Base-by-base conservation (phyloP, 345 rosid species). In the Pistacia vera region DNA sequence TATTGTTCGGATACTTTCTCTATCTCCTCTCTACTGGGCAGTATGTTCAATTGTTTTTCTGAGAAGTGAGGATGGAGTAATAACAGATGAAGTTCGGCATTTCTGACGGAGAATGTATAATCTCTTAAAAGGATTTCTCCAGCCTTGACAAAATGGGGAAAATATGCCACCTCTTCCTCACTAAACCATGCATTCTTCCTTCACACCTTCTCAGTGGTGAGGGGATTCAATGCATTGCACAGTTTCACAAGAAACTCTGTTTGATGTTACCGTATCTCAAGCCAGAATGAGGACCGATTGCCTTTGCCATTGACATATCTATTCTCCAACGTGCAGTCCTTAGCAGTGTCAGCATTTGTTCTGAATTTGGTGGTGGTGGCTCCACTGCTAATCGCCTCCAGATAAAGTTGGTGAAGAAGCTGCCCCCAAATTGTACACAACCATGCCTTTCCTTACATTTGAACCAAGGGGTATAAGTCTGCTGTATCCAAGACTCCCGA, bases 271-370 rank as follows among this genome's bases (percentile, higher is more conserved):
- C 90, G 93, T 63, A 84, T 93, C 60, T 93, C 99, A 11, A 96
- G 99, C 82, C 99, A 96, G 85, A 93, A 92, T 64, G 95, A 91
- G 38, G 97, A 96, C 63, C 89, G 92, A 96, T 96, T 73, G 97
- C 97, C 49, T 92, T 96, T 49, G 76, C 97, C 49, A 48, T 91
- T 16, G 98, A 96, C 61, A 68, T 92, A 57, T 89, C 99, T 18
- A 97, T 96, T 81, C 89, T 96, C 69, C 91, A 81, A 55, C 90
- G 99, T 22, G 98, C 99, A 3, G 89, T 93, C 46, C 92, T 90
- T 36, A 96, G 97, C 79, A 87, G 96, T 82, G 95, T 93, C 63
- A 87, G 94, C 79, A 90, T 95, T 59, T 91, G 93, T 66, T 87
- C 89, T 72, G 97, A 90, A 68, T 86, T 86, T 49, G 89, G 90